Evolutionary conservation across 306 rosid genomes (phyloP), one percentile per base, ranked within the genome.

Genomic region (Acacia crassicarpa): DNA sequence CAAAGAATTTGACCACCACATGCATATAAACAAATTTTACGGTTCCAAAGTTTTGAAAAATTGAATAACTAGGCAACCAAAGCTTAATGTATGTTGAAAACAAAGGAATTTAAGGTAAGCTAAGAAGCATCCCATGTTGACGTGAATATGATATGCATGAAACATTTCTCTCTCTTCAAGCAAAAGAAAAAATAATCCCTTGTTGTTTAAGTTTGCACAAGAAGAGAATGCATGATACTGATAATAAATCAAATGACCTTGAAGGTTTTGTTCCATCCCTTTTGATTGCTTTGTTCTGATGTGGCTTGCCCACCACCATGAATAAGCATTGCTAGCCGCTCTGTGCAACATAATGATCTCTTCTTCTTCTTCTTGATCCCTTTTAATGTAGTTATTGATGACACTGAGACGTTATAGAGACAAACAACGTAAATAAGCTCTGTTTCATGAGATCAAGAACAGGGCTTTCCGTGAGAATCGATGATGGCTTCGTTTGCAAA

Each of bases 281-380:
- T 96, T 96, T 77, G 99, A 93, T 86, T 96, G 99, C 87, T 96
- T 96, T 67, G 99, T 96, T 82, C 99, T 85, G 89, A 96, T 89
- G 84, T 96, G 99, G 87, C 99, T 94, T 14, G 92, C 98, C 98
- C 97, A 93, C 99, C 99, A 96, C 99, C 99, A 96, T 83, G 99
- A 96, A 89, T 96, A 96, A 25, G 99, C 98, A 88, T 92, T 93
- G 92, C 97, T 96, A 74, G 99, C 99, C 13, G 98, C 99, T 89
- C 99, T 91, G 86, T 96, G 99, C 90, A 96, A 86, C 99, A 96
- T 96, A 1, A 70, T 85, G 78, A 20, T 25, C 71, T 54, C 48
- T 67, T 43, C 38, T 69, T 75, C 43, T 58, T 72, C 22, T 48
- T 13, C n/a, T 58, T 43, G 27, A 59, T 75, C 38, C 44, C 25